Conservation (phyloP, 768 basidiomycete genomes). For the Mycena indigotica region DNA sequence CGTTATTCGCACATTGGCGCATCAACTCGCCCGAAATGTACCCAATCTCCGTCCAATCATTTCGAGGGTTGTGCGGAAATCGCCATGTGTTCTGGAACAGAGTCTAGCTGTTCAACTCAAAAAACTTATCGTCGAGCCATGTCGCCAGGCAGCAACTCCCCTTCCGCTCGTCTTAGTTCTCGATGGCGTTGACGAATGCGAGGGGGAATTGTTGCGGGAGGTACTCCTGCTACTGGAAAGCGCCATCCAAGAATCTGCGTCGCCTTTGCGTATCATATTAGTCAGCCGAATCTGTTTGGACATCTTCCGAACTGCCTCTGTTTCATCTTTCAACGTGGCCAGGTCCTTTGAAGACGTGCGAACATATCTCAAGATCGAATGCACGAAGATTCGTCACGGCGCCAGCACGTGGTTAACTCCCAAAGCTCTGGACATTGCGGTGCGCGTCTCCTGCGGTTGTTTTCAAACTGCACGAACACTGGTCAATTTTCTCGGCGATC, state of each 20-base stretch:
- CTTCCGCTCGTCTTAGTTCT: constrained; percentile 10
- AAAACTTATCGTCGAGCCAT: constrained; percentile 16
- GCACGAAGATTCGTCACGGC: constrained; percentile 2
- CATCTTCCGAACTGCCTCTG: constrained; percentile 2
- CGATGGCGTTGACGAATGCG: constrained; percentile 16
- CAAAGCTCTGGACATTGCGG: background rate
- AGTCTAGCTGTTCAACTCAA: constrained; percentile 7
- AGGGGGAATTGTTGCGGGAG: constrained; percentile 6
- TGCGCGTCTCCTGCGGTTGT: constrained; percentile 11
- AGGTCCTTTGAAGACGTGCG: constrained; percentile 15
- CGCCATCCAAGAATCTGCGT: constrained; percentile 1
- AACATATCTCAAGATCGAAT: constrained; percentile 8
- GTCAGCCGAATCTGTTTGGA: background rate
- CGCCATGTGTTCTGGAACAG: constrained; percentile 7
- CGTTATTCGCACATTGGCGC: constrained; percentile 10
- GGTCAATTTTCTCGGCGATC: constrained; percentile 9
- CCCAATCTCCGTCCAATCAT: constrained; percentile 13
- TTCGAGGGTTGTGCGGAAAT: constrained; percentile 4
- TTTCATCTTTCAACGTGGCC: constrained; percentile 5
- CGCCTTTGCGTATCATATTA: constrained; percentile 3
- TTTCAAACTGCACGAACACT: constrained; percentile 18
- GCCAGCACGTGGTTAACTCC: constrained; percentile 1
- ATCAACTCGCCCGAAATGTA: constrained; percentile 14
- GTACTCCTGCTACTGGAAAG: constrained; percentile 5
- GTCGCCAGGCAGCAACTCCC: background rate